Base-by-base conservation (phyloP, 352 stramenopile genomes). In the Phytophthora megakarya region DNA sequence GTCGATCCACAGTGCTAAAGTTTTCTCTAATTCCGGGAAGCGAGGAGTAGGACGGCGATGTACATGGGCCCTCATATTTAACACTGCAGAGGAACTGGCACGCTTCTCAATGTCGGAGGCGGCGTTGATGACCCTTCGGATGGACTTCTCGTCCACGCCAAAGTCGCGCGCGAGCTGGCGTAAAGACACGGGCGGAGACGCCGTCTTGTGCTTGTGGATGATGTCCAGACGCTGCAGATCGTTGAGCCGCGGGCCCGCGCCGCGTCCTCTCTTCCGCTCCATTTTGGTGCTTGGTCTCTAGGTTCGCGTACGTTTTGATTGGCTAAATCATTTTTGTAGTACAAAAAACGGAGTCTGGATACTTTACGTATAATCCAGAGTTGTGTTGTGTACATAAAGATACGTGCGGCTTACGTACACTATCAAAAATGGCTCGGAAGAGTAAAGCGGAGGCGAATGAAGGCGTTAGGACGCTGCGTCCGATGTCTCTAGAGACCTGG, bases 401-500 rank as follows among this genome's bases (percentile, higher is more conserved):
- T 35, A 35, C 30, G 19, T 38, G 32, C 23, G 30, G 11, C 16
- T 42, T 43, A 5, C 21, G 25, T 50, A 49, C 30, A 23, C n/a
- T 51, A 50, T 39, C 21, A 32, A 59, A 40, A n/a, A 73, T 73
- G 66, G 16, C 61, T 22, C 59, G 49, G 48, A 68, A 61, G 50
- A 51, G 5, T n/a, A 33, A 53, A 44, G 18, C 28, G 5, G 15
- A 21, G 3, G 22, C 42, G 21, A 21, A 19, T 1, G 32, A 23
- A 30, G 49, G 35, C n/a, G 21, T 23, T 39, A 23, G 13, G n/a
- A 22, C 39, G 26, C 51, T 60, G 28, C 23, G 19, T 30, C 63
- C 65, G 4, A 63, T 72, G 65, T 42, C 72, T 50, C 65, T 93
- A 16, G 81, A 92, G 38, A n/a, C 54, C 51, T 94, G 83, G 83